Evolutionary conservation across 2,329 filamentous ascomycete species (phyloP), one percentile per base, ranked within the genome.

Genomic region (Akanthomyces muscarius): DNA sequence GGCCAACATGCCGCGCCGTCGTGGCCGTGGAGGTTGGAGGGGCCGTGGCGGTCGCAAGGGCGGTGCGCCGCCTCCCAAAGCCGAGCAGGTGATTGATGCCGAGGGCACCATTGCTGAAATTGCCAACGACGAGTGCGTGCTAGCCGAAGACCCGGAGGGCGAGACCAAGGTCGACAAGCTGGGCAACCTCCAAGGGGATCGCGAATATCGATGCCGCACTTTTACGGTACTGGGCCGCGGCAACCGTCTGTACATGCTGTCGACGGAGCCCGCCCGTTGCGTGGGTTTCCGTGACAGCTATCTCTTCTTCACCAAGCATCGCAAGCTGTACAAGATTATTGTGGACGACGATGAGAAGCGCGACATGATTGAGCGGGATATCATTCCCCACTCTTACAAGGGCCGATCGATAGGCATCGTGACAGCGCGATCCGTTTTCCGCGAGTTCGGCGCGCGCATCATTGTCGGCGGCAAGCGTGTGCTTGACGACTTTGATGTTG

Each of bases 301-400:
- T 73, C 86, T 99, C 30, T 97, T 99, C 83, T 99, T 99, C 81
- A 96, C 95, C 67, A 99, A 98, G 78, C 95, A 99, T 77, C 90
- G 91, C 73, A 89, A 92, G 71, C 88, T 99, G 16, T 95, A 92
- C 84, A 99, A 99, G 80, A 97, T 99, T 71, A 97, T 99, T 70
- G 91, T 98, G 63, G 92, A 93, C 70, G 95, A 99, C 68, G 89
- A 95, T n/a, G 94, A 96, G 77, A 99, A 99, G 80, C 88, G 89
- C 65, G 93, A 98, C 76, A 85, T 99, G 80, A 99, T 99, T 72
- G 92, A 96, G 69, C 88, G 95, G 65, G 90, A 96, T 6, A 89
- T 99, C 72, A 97, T 99, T 66, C 95, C 95, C 1, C 95, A 97
- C 79, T 97, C 92, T 33, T 99, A 99, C 86, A 99, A 98, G 76